Evolutionary conservation across 148 eudicot species (phyloP).

Genomic region (Rhododendron vialii): DNA sequence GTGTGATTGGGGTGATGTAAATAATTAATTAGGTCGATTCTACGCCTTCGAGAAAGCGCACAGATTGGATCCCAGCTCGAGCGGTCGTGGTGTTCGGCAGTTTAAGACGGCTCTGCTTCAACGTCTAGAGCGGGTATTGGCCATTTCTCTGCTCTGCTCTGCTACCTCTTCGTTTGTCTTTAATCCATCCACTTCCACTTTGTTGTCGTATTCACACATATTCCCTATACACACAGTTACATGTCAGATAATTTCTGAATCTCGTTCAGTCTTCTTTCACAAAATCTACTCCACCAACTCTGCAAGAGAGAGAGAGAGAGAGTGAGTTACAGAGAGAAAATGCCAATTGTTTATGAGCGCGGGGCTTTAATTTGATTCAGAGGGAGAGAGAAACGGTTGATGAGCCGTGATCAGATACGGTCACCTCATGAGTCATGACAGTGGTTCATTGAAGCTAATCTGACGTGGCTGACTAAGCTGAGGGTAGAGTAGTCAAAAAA

Average conservation of each 20-base stretch:
- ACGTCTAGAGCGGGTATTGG: not conserved
- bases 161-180: not conserved
- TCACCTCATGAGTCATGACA: not conserved
- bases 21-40: not conserved
- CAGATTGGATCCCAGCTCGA: slow-evolving; percentile 3
- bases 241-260: not conserved
- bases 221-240: not conserved
- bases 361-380: not conserved
- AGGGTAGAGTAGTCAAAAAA: not conserved
- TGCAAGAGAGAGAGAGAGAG: not conserved
- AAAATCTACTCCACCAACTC: not conserved
- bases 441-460: not conserved
- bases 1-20: not conserved
- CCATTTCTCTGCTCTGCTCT: not conserved
- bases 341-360: not conserved
- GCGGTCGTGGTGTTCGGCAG: slow-evolving; percentile 1
- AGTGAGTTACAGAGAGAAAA: not conserved
- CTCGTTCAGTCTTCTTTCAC: not conserved
- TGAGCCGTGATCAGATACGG: not conserved
- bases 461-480: not conserved
- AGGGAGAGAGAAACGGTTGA: not conserved
- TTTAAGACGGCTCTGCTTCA: slow-evolving; percentile 4
- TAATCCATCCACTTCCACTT: not conserved
- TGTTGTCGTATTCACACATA: not conserved
- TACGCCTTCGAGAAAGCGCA: slow-evolving; percentile 3